Evolutionary conservation across 2,329 filamentous ascomycete species (phyloP).

Genomic region (Clonostachys rosea): DNA sequence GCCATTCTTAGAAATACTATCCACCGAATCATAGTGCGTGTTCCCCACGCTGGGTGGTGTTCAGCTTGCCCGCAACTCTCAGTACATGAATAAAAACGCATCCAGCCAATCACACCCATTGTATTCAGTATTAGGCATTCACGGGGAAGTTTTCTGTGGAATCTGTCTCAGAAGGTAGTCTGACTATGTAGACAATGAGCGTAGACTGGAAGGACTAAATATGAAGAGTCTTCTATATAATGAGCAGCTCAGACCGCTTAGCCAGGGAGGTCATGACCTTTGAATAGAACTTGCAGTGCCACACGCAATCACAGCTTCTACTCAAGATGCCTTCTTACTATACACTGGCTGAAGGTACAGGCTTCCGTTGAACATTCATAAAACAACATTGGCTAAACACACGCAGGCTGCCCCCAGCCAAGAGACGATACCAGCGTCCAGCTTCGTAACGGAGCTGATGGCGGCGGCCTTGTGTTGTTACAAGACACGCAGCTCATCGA

Average conservation of each 20-base stretch:
- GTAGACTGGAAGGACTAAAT: neutral
- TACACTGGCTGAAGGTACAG: slow-evolving; percentile 18
- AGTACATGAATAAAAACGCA: neutral
- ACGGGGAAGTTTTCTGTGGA: neutral
- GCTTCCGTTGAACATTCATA: slow-evolving; percentile 1
- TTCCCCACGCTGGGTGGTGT: neutral
- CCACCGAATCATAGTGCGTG: neutral
- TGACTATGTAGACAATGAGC: neutral
- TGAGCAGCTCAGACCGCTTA: neutral
- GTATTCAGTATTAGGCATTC: neutral
- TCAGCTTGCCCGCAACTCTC: neutral
- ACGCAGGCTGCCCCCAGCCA: slow-evolving; percentile 3
- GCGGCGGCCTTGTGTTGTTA: slow-evolving; percentile 49
- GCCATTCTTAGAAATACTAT: neutral
- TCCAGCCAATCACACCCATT: neutral
- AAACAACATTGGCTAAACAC: neutral
- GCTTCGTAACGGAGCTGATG: slow-evolving; percentile 1
- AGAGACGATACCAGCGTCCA: slow-evolving; percentile 4
- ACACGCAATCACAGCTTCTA: too few species aligned
- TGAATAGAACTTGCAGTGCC: neutral
- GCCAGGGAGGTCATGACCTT: neutral
- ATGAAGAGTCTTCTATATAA: neutral
- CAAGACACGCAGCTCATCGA: slow-evolving; percentile 54
- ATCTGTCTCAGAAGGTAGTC: neutral
- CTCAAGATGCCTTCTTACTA: slow-evolving; percentile 9